A percentile compares a stretch with the other conserved stretches of the same genome.
These are phyloP conservation scores for Xylariaceae sp. DNA, from an alignment of 2,329 filamentous ascomycete species.

Conservation along the genomic window DNA sequence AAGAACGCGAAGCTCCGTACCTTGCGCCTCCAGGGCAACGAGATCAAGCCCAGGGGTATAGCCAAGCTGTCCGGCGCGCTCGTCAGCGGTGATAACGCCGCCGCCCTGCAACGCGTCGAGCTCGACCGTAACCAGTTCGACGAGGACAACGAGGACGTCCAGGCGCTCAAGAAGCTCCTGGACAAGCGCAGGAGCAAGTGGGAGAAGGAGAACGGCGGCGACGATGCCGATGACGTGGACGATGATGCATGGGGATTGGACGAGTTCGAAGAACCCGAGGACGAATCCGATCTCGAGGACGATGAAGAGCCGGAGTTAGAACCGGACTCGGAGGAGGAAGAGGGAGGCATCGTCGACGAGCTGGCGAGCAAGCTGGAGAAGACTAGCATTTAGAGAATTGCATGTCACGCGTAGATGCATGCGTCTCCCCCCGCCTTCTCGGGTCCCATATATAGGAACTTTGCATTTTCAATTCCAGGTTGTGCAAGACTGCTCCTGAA, in stretches of 20 bases:
- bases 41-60: no score
- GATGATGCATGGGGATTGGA: conserved; percentile 84
- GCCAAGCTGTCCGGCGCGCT: no score
- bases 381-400: conserved; percentile 47
- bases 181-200: conserved; percentile 72
- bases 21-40: conserved; percentile 86
- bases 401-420: conserved; percentile 8
- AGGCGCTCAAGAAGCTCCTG: conserved; percentile 63
- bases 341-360: conserved; percentile 72
- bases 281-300: no score
- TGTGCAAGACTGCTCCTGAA: no score
- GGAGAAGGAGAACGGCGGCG: no score
- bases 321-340: conserved; percentile 62
- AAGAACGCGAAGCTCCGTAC: conserved; percentile 75
- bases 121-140: conserved; percentile 93
- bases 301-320: conserved; percentile 64
- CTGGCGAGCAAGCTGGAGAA: conserved; percentile 71
- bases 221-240: conserved; percentile 58
- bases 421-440: no score
- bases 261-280: conserved; percentile 79
- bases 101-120: conserved; percentile 75
- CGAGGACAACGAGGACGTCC: conserved; percentile 73
- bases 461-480: no score
- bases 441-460: no score
- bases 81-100: conserved; percentile 66